phyloP scores from a whole-genome alignment of 106 monocot species.

The Dendrobium officinale region DNA sequence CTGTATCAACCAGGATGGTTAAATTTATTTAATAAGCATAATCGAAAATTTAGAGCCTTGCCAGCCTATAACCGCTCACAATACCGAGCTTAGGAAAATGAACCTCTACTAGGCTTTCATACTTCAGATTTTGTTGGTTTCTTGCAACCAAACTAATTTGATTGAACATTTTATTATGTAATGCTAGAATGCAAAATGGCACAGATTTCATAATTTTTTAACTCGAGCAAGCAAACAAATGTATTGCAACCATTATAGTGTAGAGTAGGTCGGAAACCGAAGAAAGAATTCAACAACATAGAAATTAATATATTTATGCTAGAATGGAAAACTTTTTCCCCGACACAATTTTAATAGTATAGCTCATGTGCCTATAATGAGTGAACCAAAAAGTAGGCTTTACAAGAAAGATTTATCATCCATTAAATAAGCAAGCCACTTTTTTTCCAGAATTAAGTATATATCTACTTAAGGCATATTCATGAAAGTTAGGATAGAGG shows the following conservation, averaged over 20 bases:
- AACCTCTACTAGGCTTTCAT: background rate
- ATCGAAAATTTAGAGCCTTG: background rate
- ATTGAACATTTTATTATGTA: background rate
- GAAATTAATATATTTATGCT: background rate
- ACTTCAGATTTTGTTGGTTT: background rate
- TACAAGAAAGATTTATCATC: background rate
- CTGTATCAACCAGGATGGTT: background rate
- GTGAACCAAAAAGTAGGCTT: background rate
- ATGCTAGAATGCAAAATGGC: no score
- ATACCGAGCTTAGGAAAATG: background rate
- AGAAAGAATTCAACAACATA: no score
- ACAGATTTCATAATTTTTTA: no score
- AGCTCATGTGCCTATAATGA: background rate
- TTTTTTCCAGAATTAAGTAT: background rate
- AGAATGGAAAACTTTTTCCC: background rate
- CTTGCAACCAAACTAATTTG: background rate
- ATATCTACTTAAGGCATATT: background rate
- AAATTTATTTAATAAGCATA: background rate
- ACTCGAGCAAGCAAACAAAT: background rate
- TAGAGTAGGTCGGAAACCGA: background rate
- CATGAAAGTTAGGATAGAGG: background rate
- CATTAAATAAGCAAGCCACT: background rate
- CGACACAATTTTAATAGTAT: background rate
- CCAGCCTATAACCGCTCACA: background rate
- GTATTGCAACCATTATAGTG: background rate